Conservation (phyloP, 2,329 filamentous ascomycete genomes). For the Beauveria pseudobassiana region DNA sequence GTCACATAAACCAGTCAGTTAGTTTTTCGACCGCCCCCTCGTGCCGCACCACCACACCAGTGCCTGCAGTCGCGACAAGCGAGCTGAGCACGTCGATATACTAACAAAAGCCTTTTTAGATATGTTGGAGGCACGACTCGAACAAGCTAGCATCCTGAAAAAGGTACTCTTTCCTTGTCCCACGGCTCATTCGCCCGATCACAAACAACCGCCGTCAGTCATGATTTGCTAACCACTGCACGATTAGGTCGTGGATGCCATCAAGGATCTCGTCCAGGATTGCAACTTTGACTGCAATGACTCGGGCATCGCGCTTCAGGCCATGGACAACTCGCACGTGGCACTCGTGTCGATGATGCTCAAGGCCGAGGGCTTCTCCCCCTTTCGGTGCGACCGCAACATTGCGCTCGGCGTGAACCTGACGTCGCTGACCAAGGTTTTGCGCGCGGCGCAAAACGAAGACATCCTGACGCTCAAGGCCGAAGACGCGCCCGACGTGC, state of each 20-base stretch:
- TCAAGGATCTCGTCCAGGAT: constrained; percentile 98
- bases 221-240: constrained; percentile 8
- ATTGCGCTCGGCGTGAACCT: constrained; percentile 97
- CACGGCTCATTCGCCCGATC: background rate
- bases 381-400: constrained; percentile 98
- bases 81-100: background rate
- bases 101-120: constrained; percentile 22
- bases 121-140: constrained; percentile 95
- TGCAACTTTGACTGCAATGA: constrained; percentile 99
- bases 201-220: constrained; percentile 10
- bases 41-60: background rate
- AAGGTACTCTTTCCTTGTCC: constrained; percentile 51
- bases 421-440: constrained; percentile 90
- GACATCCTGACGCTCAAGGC: constrained; percentile 96
- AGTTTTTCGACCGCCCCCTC: background rate
- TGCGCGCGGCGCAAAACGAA: constrained; percentile 88
- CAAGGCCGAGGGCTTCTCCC: constrained; percentile 87
- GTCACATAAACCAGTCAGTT: constrained; percentile 5
- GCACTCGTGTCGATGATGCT: constrained; percentile 98
- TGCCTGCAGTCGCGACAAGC: background rate
- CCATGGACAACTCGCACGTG: constrained; percentile 99
- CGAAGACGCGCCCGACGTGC: constrained; percentile 89
- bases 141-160: constrained; percentile 90
- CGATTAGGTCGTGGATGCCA: constrained; percentile 84
- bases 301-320: constrained; percentile 93